Base-by-base conservation (phyloP, 1,284 basidiomycete species). In the Meripilus lineatus region DNA sequence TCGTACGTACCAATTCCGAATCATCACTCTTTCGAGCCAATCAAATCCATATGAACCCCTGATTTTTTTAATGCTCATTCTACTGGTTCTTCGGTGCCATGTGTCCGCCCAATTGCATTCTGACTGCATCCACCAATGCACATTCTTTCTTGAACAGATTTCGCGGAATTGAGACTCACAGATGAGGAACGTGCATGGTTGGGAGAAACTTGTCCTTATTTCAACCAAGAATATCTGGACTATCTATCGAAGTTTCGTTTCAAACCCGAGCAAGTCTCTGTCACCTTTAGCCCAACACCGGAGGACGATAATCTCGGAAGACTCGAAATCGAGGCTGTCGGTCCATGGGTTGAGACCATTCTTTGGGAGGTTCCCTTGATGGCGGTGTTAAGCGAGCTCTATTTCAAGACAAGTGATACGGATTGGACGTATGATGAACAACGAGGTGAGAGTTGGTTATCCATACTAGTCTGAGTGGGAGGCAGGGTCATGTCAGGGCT, bases 301-400 rank as follows among this genome's bases (percentile, higher is more conserved):
- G 61, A 68, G 2, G 70, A 78, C 46, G 63, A 65, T 17, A 66
- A 81, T 26, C 64, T 65, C 44, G 95, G 95, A 1, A 66, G 75
- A 45, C 70, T 98, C 30, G 79, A 86, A 42, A 83, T 98, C 48
- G 75, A 79, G 46, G 80, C 84, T 8, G 59, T 62, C 23, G 95
- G 95, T 0, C 74, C 75, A 3, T 99, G 96, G 95, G 69, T 70
- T 1, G 92, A 97, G 51, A 82, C 89, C 5, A 97, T 99, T 48
- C 68, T 97, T 15, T 99, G 96, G 82, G 95, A 99, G 66, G 93
- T 98, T 0, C 93, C 92, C 2, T 71, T 97, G 37, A 93, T 97
- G 90, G 83, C 91, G 7, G 85, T 84, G 53, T 69, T 93, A 38
- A 89, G 89, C 65, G 81, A 92, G 67, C 76, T 77, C 21, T 87